These are phyloP conservation scores for Aspergillus sp. DNA, from an alignment of 2,329 filamentous ascomycete genomes.

Conservation along the genomic window DNA sequence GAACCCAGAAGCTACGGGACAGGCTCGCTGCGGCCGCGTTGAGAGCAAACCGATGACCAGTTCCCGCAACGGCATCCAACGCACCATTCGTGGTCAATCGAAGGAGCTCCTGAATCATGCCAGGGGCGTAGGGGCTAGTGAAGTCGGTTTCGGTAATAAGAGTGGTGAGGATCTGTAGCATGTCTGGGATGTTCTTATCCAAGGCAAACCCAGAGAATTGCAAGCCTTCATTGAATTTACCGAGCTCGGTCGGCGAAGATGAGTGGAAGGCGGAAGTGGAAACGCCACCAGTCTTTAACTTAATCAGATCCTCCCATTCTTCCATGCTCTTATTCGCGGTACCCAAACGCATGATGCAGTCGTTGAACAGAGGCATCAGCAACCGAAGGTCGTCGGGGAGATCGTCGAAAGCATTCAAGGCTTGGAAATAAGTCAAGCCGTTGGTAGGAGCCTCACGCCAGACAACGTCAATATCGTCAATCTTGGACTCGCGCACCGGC, in stretches of 20 bases:
- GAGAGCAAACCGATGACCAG: slow-evolving; percentile 83
- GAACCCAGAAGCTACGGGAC: slow-evolving; percentile 66
- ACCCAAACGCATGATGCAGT: slow-evolving; percentile 88
- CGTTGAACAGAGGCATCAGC: slow-evolving; percentile 84
- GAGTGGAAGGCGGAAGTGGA: slow-evolving; percentile 81
- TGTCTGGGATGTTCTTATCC: slow-evolving; percentile 83
- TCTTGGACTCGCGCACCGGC: slow-evolving; percentile 55
- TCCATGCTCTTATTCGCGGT: slow-evolving; percentile 88
- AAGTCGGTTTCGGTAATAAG: slow-evolving; percentile 88
- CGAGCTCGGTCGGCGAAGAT: slow-evolving; percentile 70
- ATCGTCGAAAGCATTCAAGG: slow-evolving; percentile 74
- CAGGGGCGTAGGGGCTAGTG: slow-evolving; percentile 73
- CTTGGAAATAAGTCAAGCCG: slow-evolving; percentile 92
- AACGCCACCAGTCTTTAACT: slow-evolving; percentile 90
- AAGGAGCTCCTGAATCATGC: slow-evolving; percentile 80
- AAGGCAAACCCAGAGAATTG: slow-evolving; percentile 82
- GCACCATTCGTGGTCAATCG: slow-evolving; percentile 85
- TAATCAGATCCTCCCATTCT: slow-evolving; percentile 91
- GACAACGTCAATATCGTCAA: slow-evolving; percentile 68
- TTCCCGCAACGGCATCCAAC: slow-evolving; percentile 85
- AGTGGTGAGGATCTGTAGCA: slow-evolving; percentile 81
- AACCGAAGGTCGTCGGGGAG: slow-evolving; percentile 81
- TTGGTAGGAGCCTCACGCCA: slow-evolving; percentile 95
- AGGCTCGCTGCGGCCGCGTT: slow-evolving; percentile 79
- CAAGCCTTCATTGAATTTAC: slow-evolving; percentile 73